Evolutionary conservation across 495 filamentous ascomycete genomes (phyloP), one percentile per base, ranked within the genome.

Genomic region (Tuber microsphaerosporum): DNA sequence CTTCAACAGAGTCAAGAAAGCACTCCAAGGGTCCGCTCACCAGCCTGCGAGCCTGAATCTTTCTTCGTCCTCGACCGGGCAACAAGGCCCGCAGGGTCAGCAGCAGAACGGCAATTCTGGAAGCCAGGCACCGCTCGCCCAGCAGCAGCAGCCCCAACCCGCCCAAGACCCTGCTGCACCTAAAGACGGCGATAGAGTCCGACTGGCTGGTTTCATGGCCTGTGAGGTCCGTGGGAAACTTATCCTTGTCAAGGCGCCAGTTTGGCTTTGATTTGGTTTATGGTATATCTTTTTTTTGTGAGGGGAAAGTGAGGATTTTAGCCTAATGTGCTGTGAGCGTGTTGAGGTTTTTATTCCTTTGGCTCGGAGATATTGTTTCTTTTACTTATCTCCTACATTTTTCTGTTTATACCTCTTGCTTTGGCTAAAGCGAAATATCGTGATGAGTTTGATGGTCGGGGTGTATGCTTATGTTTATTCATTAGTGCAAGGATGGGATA

Each of bases 171-270:
- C 76, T 48, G 48, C 22, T 26, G 73, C 39, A 42, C 71, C 41
- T 74, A 89, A 86, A 84, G 86, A 85, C 51, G 72, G 74, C 46
- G 84, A 79, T 71, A 89, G 87, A 78, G 90, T 98, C 69, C 88
- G 95, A 42, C 90, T 97, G 82, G 89, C 94, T 31, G 91, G 91
- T 2, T 97, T 97, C 81, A 85, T 97, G 69, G 90, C 89, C 0
- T 91, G 97, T 14, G 93, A 97, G 84, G 93, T 98, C 10, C 86
- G 93, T 75, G 91, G 92, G 2, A 87, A 91, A 79, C 93, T 91
- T 83, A 91, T 97, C 73, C 84, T 99, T 81, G 86, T 91, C 31
- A 97, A 97, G 85, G 91, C 95, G 56, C 94, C 96, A 22, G 92
- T 97, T n/a, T 99, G 92, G 89, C 44, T 82, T 71, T 83, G 71